phyloP scores from a whole-genome alignment of 2,329 filamentous ascomycete genomes.

The Alternaria sp. region DNA sequence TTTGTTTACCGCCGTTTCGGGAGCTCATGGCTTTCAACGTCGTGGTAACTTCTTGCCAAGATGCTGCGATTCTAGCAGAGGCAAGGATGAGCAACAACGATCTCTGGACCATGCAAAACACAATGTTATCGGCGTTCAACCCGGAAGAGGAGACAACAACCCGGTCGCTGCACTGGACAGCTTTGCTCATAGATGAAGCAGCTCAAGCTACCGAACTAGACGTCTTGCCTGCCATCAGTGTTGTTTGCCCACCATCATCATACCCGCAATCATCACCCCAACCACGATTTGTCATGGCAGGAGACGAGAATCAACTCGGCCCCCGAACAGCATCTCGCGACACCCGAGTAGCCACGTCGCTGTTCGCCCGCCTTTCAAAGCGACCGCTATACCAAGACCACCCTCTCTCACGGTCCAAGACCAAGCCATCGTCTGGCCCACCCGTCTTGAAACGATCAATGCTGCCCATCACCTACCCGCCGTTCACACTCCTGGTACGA shows the following conservation, averaged over 20 bases:
- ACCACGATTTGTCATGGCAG: conserved; percentile 57
- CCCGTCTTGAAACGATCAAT: conserved; percentile 44
- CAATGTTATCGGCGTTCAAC: conserved; percentile 44
- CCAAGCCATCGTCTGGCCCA: conserved; percentile 33
- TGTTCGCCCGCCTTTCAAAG: conserved; percentile 55
- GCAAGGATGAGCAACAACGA: conserved; percentile 56
- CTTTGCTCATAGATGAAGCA: conserved; percentile 57
- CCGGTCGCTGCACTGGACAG: conserved; percentile 53
- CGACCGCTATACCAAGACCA: conserved; percentile 52
- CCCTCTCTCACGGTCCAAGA: conserved; percentile 51
- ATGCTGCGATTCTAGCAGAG: conserved; percentile 54
- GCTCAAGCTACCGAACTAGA: conserved; percentile 58
- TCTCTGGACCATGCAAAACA: conserved; percentile 50
- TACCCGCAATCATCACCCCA: conserved; percentile 31
- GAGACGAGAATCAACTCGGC: conserved; percentile 57
- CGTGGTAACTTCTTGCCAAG: conserved; percentile 55
- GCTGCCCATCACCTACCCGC: conserved; percentile 54
- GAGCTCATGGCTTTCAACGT: conserved; percentile 54
- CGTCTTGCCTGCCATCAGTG: conserved; percentile 52
- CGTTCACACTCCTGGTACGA: conserved; percentile 56
- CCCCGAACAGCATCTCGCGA: conserved; percentile 51
- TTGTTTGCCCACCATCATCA: conserved; percentile 49
- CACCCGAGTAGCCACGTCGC: conserved; percentile 47
- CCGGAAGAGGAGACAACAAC: conserved; percentile 26
- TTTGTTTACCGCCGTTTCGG: conserved; percentile 53